These are phyloP conservation scores for Phytopythium cucurbitacearum DNA, from an alignment of 352 stramenopile genomes.

Conservation along the genomic window DNA sequence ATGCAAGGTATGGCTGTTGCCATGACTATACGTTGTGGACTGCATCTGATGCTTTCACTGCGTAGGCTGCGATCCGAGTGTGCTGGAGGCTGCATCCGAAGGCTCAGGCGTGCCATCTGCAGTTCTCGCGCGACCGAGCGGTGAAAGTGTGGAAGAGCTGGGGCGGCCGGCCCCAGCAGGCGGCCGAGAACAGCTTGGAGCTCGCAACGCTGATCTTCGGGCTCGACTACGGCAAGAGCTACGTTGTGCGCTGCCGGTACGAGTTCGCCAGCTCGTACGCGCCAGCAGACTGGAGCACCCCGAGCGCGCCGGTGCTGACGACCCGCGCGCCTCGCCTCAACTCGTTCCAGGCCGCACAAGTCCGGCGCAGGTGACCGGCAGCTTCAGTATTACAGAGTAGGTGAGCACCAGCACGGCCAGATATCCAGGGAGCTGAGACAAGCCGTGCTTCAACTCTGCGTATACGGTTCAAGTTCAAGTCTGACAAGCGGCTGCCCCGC, in stretches of 20 bases:
- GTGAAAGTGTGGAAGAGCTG: conserved; percentile 83
- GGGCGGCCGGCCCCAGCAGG: conserved; percentile 38
- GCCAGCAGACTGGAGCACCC: conserved; percentile 53
- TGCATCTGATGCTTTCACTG: neutral
- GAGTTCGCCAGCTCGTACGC: conserved; percentile 44
- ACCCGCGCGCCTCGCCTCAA: conserved; percentile 25
- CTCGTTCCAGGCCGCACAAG: conserved; percentile 10
- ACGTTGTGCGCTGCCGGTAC: conserved; percentile 69
- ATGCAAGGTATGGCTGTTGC: conserved; percentile 39
- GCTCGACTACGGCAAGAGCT: conserved; percentile 70
- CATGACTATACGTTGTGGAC: neutral
- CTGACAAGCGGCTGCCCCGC: too few species aligned
- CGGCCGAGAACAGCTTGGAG: conserved; percentile 43
- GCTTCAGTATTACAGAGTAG: too few species aligned
- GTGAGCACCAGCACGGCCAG: too few species aligned
- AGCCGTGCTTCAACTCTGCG: too few species aligned
- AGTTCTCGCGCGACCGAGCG: conserved; percentile 67
- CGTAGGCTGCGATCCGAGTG: conserved; percentile 59
- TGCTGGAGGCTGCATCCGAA: conserved; percentile 51
- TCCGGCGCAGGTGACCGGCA: conserved; percentile 10
- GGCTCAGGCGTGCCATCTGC: conserved; percentile 53
- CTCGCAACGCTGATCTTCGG: conserved; percentile 61
- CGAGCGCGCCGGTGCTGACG: conserved; percentile 45
- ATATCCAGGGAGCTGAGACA: too few species aligned
- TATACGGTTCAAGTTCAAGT: too few species aligned